These are phyloP conservation scores for Spatholobus suberectus DNA, from an alignment of 306 rosid species.

Conservation along the genomic window DNA sequence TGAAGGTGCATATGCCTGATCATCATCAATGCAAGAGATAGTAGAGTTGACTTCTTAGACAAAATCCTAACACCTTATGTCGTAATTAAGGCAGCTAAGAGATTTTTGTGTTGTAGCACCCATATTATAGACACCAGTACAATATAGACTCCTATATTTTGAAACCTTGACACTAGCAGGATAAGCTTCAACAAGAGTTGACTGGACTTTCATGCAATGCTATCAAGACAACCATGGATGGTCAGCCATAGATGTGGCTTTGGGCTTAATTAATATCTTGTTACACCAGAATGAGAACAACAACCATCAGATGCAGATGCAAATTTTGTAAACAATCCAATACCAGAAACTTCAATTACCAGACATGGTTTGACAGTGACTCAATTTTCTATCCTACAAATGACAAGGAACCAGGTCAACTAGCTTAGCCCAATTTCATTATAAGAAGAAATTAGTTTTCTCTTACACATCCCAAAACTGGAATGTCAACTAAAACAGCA, in stretches of 20 bases:
- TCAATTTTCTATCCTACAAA: slow-evolving; percentile 20
- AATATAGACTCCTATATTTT: slow-evolving; percentile 10
- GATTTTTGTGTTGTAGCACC: slow-evolving; percentile 5
- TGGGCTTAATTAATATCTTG: not conserved
- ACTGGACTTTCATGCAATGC: not conserved
- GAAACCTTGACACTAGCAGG: not conserved
- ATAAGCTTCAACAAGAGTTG: slow-evolving; percentile 20
- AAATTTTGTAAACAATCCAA: not conserved
- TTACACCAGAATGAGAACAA: not conserved
- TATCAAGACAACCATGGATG: not conserved
- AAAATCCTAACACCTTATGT: slow-evolving; percentile 27
- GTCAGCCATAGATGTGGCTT: slow-evolving; percentile 19
- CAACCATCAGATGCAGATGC: not conserved
- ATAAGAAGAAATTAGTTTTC: slow-evolving; percentile 21
- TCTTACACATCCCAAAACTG: slow-evolving; percentile 17
- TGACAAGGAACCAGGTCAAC: slow-evolving; percentile 7
- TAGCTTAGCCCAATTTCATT: slow-evolving; percentile 25
- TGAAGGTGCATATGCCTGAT: slow-evolving; percentile 43
- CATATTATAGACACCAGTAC: slow-evolving; percentile 13
- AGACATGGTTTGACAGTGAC: not conserved
- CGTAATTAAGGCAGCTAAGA: slow-evolving; percentile 4
- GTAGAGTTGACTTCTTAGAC: slow-evolving; percentile 33
- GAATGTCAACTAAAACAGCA: not conserved
- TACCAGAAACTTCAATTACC: slow-evolving; percentile 14
- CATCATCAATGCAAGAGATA: slow-evolving; percentile 45